A percentile compares a stretch with the other conserved stretches of the same genome.
phyloP scores from a whole-genome alignment of 371 early-diverging fungal genomes.

The Mucor piriformis region DNA sequence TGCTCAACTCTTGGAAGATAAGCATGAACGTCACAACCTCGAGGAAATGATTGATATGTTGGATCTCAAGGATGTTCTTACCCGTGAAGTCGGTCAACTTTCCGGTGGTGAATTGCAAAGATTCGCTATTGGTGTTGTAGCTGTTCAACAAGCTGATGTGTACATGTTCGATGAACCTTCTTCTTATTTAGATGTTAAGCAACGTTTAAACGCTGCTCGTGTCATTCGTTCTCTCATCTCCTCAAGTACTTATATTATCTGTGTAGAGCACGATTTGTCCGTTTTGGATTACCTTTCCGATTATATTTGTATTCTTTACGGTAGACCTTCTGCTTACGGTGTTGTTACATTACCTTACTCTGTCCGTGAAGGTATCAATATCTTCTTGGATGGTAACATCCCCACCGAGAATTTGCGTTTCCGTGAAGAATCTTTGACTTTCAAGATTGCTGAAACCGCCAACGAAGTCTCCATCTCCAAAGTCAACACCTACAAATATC shows the following conservation, averaged over 20 bases:
- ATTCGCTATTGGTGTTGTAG: slow-evolving; percentile 94
- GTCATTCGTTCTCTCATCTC: slow-evolving; percentile 90
- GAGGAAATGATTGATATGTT: slow-evolving; percentile 77
- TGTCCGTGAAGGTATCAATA: slow-evolving; percentile 99
- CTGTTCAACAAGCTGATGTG: slow-evolving; percentile 91
- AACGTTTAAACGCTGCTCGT: slow-evolving; percentile 97
- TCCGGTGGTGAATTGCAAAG: slow-evolving; percentile 99
- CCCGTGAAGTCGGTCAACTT: slow-evolving; percentile 89
- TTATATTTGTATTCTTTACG: slow-evolving; percentile 99
- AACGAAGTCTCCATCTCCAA: slow-evolving; percentile 69
- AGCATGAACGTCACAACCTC: slow-evolving; percentile 75
- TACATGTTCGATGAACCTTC: slow-evolving; percentile 99
- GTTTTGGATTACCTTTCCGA: slow-evolving; percentile 99
- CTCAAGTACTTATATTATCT: slow-evolving; percentile 88
- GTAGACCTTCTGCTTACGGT: slow-evolving; percentile 98
- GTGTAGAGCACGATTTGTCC: slow-evolving; percentile 99
- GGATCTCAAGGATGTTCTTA: slow-evolving; percentile 86
- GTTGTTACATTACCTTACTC: slow-evolving; percentile 98
- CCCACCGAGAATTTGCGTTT: slow-evolving; percentile 99
- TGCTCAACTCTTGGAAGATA: slow-evolving; percentile 72
- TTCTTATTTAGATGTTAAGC: slow-evolving; percentile 99
- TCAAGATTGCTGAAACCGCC: slow-evolving; percentile 92
- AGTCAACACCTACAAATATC: slow-evolving; percentile 82
- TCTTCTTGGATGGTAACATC: slow-evolving; percentile 98
- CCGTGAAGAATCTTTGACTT: slow-evolving; percentile 96